phyloP scores from a whole-genome alignment of 148 eudicot species.

The Rhododendron mucronatum region DNA sequence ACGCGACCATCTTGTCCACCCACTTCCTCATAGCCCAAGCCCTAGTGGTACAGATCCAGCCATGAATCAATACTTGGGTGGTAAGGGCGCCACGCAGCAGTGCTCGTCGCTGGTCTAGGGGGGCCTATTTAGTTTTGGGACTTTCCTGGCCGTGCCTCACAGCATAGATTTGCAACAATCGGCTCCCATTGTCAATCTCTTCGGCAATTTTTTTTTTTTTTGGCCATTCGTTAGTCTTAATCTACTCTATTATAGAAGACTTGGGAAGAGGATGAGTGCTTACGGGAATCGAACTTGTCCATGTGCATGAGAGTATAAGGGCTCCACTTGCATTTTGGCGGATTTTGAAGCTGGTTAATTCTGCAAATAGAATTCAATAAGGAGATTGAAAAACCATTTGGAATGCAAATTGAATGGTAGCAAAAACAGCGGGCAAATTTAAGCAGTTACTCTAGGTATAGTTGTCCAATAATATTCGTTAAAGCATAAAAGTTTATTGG shows the following conservation, averaged over 20 bases:
- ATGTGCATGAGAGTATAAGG: too few relatives aligned
- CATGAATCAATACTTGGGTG: slow-evolving; percentile 78
- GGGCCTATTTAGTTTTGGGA: slow-evolving; percentile 79
- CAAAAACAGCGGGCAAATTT: background rate
- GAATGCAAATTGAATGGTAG: background rate
- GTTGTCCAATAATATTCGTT: background rate
- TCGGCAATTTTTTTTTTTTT: slow-evolving; percentile 7
- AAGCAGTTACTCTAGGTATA: background rate
- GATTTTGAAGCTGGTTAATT: slow-evolving; percentile 33
- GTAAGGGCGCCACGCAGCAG: slow-evolving; percentile 72
- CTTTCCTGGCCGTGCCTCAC: slow-evolving; percentile 78
- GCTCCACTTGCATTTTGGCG: too few relatives aligned
- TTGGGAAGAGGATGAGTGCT: too few relatives aligned
- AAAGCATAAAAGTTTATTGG: background rate
- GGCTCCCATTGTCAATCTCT: slow-evolving; percentile 51
- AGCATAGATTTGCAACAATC: slow-evolving; percentile 44
- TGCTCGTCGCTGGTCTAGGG: slow-evolving; percentile 80
- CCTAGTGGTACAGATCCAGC: slow-evolving; percentile 82
- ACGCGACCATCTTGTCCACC: slow-evolving; percentile 79
- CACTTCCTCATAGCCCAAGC: slow-evolving; percentile 76
- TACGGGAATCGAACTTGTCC: too few relatives aligned
- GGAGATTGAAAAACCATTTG: background rate
- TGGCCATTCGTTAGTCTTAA: too few relatives aligned
- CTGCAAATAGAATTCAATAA: slow-evolving; percentile 26
- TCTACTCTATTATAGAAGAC: too few relatives aligned